Evolutionary conservation across 805 yeast species (phyloP).

Genomic region (Cyberlindnera sargentensis): DNA sequence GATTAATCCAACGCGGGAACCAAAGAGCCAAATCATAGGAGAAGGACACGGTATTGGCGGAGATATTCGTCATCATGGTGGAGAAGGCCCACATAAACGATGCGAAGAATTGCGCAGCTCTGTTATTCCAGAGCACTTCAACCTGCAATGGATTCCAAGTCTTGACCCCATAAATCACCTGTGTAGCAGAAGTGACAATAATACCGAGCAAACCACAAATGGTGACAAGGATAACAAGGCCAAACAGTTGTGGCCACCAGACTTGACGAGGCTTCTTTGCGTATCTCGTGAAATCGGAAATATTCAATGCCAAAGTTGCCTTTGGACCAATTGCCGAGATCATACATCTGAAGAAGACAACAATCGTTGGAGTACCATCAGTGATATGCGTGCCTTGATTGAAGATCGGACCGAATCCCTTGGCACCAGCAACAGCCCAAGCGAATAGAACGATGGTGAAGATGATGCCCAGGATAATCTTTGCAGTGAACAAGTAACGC

Average conservation of each 20-base stretch:
- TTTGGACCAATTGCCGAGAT: conserved; percentile 28
- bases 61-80: conserved; percentile 60
- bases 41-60: conserved; percentile 56
- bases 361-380: conserved; percentile 19
- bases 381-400: conserved; percentile 16
- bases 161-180: conserved; percentile 30
- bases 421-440: conserved; percentile 25
- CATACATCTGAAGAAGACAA: conserved; percentile 22
- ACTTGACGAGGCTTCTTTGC: conserved; percentile 26
- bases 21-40: conserved; percentile 52
- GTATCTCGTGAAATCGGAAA: conserved; percentile 34
- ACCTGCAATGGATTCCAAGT: conserved; percentile 39
- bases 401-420: conserved; percentile 23
- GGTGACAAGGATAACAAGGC: conserved; percentile 23
- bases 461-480: conserved; percentile 25
- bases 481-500: conserved; percentile 29
- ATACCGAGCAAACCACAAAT: conserved; percentile 28
- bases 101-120: conserved; percentile 21
- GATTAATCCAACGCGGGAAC: conserved; percentile 51
- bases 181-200: conserved; percentile 30
- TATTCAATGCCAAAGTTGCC: conserved; percentile 32
- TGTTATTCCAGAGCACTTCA: conserved; percentile 26
- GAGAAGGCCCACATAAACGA: conserved; percentile 19
- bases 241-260: conserved; percentile 27
- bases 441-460: conserved; percentile 28